Percentiles rank a stretch among this genome's conserved stretches.
phyloP scores from a whole-genome alignment of 441 rosid species.

The Erodium moschatum region DNA sequence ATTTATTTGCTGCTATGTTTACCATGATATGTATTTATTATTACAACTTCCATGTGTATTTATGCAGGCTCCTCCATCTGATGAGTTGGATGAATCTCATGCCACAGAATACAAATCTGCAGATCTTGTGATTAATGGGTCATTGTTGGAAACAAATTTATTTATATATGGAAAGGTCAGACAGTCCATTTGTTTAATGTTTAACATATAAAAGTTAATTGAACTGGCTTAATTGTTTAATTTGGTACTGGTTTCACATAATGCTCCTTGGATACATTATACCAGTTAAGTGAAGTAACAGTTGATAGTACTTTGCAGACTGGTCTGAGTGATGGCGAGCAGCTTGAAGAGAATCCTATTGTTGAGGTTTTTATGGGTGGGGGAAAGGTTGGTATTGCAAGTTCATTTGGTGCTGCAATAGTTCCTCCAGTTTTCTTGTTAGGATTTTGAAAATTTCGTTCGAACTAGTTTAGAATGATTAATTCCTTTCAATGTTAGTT shows the following conservation, averaged over 20 bases:
- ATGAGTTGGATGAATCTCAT: slow-evolving; percentile 37
- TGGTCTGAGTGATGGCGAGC: slow-evolving; percentile 39
- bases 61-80: slow-evolving; percentile 61
- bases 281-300: neutral
- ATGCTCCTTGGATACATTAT: neutral
- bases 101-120: slow-evolving; percentile 47
- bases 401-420: slow-evolving; percentile 16
- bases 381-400: slow-evolving; percentile 69
- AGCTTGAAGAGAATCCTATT: slow-evolving; percentile 62
- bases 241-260: slow-evolving; percentile 6
- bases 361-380: slow-evolving; percentile 84
- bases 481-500: neutral
- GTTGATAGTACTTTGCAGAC: slow-evolving; percentile 33
- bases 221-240: neutral
- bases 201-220: neutral
- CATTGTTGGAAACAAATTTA: slow-evolving; percentile 72
- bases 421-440: slow-evolving; percentile 16
- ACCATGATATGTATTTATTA: slow-evolving; percentile 15
- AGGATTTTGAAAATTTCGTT: slow-evolving; percentile 13
- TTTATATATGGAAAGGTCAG: slow-evolving; percentile 87
- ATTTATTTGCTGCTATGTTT: neutral
- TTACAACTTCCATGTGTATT: slow-evolving; percentile 19
- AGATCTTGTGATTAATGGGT: slow-evolving; percentile 81
- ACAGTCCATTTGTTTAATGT: neutral
- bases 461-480: neutral